These are phyloP conservation scores for Immersiella caudata DNA, from an alignment of 495 filamentous ascomycete species.

Conservation along the genomic window DNA sequence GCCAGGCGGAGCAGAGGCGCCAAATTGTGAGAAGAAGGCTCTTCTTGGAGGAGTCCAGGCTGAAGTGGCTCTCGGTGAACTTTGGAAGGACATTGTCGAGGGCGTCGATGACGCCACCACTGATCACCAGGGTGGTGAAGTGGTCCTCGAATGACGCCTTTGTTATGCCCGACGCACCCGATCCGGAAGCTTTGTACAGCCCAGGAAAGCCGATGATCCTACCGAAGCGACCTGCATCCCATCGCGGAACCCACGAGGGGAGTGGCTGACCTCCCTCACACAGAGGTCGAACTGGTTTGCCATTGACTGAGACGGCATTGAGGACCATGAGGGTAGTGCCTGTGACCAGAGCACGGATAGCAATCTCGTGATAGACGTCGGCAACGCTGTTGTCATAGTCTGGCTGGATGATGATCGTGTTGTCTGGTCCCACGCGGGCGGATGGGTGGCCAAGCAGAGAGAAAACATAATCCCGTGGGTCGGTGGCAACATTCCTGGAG, in stretches of 20 bases:
- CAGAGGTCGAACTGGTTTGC: constrained; percentile 6
- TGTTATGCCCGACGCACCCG: constrained; percentile 11
- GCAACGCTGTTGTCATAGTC: constrained; percentile 21
- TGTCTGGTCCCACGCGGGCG: constrained; percentile 14
- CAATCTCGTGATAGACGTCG: constrained; percentile 23
- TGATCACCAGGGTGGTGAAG: constrained; percentile 15
- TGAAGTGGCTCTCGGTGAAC: constrained; percentile 20
- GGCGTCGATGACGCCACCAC: constrained; percentile 15
- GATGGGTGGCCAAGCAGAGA: constrained; percentile 22
- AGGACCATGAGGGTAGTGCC: constrained; percentile 20
- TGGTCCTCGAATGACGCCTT: constrained; percentile 18
- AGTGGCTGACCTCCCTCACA: constrained; percentile 9
- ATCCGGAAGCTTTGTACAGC: constrained; percentile 16
- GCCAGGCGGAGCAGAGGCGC: constrained; percentile 13
- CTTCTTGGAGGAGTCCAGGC: constrained; percentile 19
- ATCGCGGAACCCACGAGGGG: constrained; percentile 22
- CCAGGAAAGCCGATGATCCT: constrained; percentile 18
- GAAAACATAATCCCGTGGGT: constrained; percentile 21
- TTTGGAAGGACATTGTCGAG: constrained; percentile 17
- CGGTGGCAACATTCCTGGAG: constrained; percentile 17
- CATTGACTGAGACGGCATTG: constrained; percentile 21
- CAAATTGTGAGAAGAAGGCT: constrained; percentile 17
- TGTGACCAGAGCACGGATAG: constrained; percentile 20
- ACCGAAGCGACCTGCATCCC: constrained; percentile 19
- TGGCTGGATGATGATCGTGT: constrained; percentile 22